Evolutionary conservation across 257 asterid species (phyloP), one percentile per base, ranked within the genome.

Genomic region (Solanum sitiens): DNA sequence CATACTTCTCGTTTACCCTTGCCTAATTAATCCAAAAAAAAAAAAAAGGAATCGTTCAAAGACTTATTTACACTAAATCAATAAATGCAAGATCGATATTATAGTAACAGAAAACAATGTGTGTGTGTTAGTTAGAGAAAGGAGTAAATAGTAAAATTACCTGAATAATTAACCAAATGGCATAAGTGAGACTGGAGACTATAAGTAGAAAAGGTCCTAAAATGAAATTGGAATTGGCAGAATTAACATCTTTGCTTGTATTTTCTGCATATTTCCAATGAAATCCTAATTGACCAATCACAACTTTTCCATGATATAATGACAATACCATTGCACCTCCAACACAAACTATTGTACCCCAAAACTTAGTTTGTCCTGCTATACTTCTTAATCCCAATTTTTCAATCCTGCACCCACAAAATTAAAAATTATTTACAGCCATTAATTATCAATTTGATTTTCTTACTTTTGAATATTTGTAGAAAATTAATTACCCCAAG

Each of bases 311-410:
- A 61, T 93, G 93, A 92, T 93, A 96, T 80, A 94, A 92, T 59
- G 98, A 94, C 90, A 94, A 88, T 45, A 96, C 23, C 86, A 95
- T 84, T 3, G 98, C 96, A 73, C 98, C 99, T 21, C 96, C 94
- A 15, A 96, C 98, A 53, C 99, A 95, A 11, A 94, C 0, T 25
- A 90, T 65, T 2, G 99, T 95, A 32, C 99, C 99, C 86, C 88
- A 21, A 76, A 93, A 83, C 90, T 96, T 96, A 4, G 95, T 95
- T 88, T 90, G 93, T 85, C 98, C 99, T 12, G 93, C 94, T 83
- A 70, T 93, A 89, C 90, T 94, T 92, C 83, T 93, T 40, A 93
- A 18, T n/a, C 94, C 93, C 88, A 92, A 45, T 21, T 90, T 94
- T 72, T 96, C 99, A 75, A 94, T 67, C 59, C 99, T 95, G 90